Conservation (phyloP, 2,329 filamentous ascomycete genomes). For the Delphinella strobiligena region DNA sequence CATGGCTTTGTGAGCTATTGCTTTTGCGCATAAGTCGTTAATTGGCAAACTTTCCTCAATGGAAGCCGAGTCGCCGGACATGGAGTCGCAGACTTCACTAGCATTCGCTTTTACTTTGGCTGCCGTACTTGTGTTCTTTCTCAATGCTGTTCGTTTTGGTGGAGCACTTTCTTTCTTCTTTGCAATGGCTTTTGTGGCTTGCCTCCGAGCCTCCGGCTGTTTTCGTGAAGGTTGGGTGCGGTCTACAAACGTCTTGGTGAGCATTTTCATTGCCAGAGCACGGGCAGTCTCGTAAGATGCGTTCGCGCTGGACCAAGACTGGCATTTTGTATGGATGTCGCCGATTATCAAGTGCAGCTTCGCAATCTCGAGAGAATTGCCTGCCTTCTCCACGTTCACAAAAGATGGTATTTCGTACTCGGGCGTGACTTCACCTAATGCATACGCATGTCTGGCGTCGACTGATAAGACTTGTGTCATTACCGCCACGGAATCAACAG, state of each 20-base stretch:
- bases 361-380: not conserved
- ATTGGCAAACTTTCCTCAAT: not conserved
- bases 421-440: not conserved
- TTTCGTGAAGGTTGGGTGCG: not conserved
- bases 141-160: too few relatives aligned
- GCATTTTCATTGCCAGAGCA: not conserved
- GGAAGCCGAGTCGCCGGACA: not conserved
- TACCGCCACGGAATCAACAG: not conserved
- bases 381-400: not conserved
- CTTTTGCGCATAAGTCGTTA: not conserved
- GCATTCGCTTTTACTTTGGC: too few relatives aligned
- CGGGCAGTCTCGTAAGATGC: not conserved
- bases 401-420: not conserved
- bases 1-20: slow-evolving; percentile 6
- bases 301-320: not conserved
- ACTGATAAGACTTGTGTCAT: not conserved
- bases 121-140: too few relatives aligned
- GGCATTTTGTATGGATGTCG: not conserved
- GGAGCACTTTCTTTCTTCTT: too few relatives aligned
- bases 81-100: too few relatives aligned
- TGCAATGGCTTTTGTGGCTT: too few relatives aligned
- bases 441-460: not conserved
- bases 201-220: too few relatives aligned
- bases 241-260: too few relatives aligned
- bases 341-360: not conserved